Base-by-base conservation (phyloP, 441 rosid genomes). In the Erysimum pusillum region DNA sequence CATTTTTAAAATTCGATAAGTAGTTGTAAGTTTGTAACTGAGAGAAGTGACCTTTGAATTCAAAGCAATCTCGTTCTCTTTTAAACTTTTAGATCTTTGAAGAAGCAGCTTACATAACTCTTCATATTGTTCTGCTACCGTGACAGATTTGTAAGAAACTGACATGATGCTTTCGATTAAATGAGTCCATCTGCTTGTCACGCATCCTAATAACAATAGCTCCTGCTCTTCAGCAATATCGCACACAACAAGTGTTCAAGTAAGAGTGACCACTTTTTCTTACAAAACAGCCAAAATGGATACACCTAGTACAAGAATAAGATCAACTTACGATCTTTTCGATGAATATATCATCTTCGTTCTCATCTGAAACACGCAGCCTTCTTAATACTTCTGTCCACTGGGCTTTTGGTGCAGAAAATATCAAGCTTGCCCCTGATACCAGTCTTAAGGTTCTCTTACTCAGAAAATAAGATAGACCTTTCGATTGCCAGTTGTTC, bases 391-490 rank as follows among this genome's bases (percentile, higher is more conserved):
- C 82, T 73, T 81, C 90, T 59, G 12, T 9, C 98, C 98, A 90
- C 75, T 87, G 87, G 42, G 48, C 54, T 66, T 77, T 85, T 7
- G 93, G 88, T 64, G 86, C 86, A 77, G 97, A 85, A 86, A 90
- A 88, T 71, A 90, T 84, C 83, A 94, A 83, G 78, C 79, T 85
- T 46, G 89, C 88, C 70, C 97, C 96, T 0, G 97, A 88, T 51
- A 91, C 96, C 85, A 91, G 69, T 74, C 91, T 85, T 53, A 88
- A 62, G 25, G 95, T 91, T 86, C 91, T 85, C 76, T 82, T 84
- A 68, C 88, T 82, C 8, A 90, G 83, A 77, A 91, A 88, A 87
- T 91, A 91, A 7, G 86, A 69, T 46, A 94, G 57, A 61, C 80
- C 82, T 71, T 59, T 84, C 53, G 88, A 81, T 81, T 87, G 89